Percentiles rank a stretch among this genome's conserved stretches.
phyloP scores from a whole-genome alignment of 768 basidiomycete species.

The Leucosporidium scottii region DNA sequence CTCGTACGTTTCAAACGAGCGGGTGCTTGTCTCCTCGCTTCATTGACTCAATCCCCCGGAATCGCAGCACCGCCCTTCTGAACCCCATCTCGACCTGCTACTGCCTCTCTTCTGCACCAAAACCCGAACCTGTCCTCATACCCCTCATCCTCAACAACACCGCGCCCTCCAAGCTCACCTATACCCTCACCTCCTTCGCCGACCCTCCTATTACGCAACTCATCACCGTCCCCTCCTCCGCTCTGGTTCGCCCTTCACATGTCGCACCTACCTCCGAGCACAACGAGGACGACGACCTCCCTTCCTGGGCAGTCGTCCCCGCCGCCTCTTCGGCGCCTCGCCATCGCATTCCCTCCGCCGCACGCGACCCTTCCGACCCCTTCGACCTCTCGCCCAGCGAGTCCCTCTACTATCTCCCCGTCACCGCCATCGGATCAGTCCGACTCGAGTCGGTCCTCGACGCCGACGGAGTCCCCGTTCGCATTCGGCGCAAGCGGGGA shows the following conservation, averaged over 20 bases:
- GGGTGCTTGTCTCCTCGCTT: neutral
- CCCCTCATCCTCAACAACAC: slow-evolving; percentile 34
- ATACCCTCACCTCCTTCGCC: slow-evolving; percentile 21
- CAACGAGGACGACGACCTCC: slow-evolving; percentile 22
- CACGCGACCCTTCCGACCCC: slow-evolving; percentile 6
- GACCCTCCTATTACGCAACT: neutral
- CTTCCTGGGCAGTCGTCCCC: slow-evolving; percentile 17
- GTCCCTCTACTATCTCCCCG: slow-evolving; percentile 30
- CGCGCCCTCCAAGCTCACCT: slow-evolving; percentile 22
- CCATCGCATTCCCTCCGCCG: neutral
- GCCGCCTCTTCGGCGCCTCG: slow-evolving; percentile 1
- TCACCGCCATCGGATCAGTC: slow-evolving; percentile 8
- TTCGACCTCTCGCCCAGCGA: slow-evolving; percentile 21
- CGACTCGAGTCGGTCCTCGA: slow-evolving; percentile 18
- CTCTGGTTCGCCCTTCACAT: slow-evolving; percentile 16
- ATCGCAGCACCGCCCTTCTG: slow-evolving; percentile 22
- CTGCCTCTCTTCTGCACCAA: slow-evolving; percentile 11
- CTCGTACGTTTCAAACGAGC: slow-evolving; percentile 4
- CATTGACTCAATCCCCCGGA: no score
- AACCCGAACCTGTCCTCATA: slow-evolving; percentile 17
- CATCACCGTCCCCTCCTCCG: slow-evolving; percentile 13
- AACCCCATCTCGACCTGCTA: slow-evolving; percentile 27
- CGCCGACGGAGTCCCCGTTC: slow-evolving; percentile 8
- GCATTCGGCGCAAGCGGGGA: slow-evolving; percentile 24
- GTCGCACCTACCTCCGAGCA: neutral